Percentiles rank a stretch among this genome's conserved stretches.
Conservation (phyloP, 352 stramenopile species). For the Pythium scleroteichum region DNA sequence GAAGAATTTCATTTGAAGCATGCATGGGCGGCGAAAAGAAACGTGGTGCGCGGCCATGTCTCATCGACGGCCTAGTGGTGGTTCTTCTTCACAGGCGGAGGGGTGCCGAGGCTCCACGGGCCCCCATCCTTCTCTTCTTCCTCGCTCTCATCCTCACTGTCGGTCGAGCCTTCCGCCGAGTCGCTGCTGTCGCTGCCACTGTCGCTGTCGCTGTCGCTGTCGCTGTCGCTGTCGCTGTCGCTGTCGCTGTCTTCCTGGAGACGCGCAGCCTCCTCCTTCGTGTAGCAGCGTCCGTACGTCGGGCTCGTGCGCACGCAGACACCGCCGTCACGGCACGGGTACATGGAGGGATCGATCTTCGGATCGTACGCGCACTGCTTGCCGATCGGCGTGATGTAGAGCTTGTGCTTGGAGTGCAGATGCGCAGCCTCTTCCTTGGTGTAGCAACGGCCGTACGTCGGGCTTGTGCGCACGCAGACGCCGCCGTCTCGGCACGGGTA, state of each 20-base stretch:
- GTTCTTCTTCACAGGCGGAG: no score
- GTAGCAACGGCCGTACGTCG: conserved; percentile 54
- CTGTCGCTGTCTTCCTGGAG: conserved; percentile 11
- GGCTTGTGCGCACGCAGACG: conserved; percentile 53
- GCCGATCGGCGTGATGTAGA: conserved; percentile 59
- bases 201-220: conserved; percentile 5
- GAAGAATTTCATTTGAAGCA: no score
- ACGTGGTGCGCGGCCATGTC: no score
- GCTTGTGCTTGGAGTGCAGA: conserved; percentile 32
- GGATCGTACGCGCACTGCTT: conserved; percentile 62
- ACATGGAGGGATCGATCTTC: conserved; percentile 51
- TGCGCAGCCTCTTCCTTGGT: conserved; percentile 24
- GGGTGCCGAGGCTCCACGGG: no score
- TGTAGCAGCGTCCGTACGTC: conserved; percentile 51
- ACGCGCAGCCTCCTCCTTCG: conserved; percentile 24
- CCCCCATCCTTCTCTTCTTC: not conserved
- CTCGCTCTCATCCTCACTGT: not conserved
- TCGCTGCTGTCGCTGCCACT: not conserved
- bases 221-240: not conserved
- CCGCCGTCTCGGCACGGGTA: conserved; percentile 51
- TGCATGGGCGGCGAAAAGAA: no score
- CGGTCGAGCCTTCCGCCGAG: not conserved
- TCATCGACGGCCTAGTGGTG: no score
- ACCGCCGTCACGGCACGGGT: conserved; percentile 48
- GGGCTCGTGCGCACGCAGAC: conserved; percentile 55